Evolutionary conservation across 768 basidiomycete genomes (phyloP).

Genomic region (Boletellus ananas): DNA sequence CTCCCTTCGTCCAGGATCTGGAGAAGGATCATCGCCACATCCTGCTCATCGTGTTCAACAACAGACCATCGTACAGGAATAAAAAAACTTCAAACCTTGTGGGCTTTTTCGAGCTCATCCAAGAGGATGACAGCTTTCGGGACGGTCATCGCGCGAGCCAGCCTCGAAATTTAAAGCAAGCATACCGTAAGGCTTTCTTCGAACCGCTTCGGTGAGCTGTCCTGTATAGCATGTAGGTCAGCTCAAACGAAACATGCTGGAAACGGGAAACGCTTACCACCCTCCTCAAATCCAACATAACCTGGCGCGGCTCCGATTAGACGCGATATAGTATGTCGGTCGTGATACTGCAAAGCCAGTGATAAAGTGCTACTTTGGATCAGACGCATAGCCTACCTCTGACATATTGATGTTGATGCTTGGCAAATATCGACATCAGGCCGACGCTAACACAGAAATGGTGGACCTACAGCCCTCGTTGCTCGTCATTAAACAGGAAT

Average conservation of each 20-base stretch:
- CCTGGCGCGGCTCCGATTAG: conserved; percentile 92
- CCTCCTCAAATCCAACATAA: conserved; percentile 75
- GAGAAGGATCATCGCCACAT: conserved; percentile 85
- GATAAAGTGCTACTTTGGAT: not conserved
- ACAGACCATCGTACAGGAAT: not conserved
- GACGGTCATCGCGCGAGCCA: not conserved
- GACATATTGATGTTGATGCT: conserved; percentile 95
- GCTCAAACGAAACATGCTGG: not conserved
- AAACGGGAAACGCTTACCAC: conserved; percentile 43
- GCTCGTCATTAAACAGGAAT: conserved; percentile 89
- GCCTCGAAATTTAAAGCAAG: not conserved
- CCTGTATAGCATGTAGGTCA: conserved; percentile 29
- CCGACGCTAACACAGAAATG: not conserved
- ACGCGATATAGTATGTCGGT: conserved; percentile 86
- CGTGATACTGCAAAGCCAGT: conserved; percentile 61
- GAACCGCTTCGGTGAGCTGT: conserved; percentile 62
- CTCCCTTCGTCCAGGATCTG: conserved; percentile 90
- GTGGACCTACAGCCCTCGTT: conserved; percentile 69
- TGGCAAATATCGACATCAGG: not conserved
- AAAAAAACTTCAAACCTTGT: conserved; percentile 49
- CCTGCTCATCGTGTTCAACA: conserved; percentile 35
- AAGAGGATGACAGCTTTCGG: conserved; percentile 55
- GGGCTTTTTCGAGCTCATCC: conserved; percentile 75
- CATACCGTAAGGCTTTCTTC: conserved; percentile 54
- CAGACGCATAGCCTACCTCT: conserved; percentile 41